These are phyloP conservation scores for Cladophialophora chaetospira DNA, from an alignment of 2,329 filamentous ascomycete genomes.

Conservation along the genomic window DNA sequence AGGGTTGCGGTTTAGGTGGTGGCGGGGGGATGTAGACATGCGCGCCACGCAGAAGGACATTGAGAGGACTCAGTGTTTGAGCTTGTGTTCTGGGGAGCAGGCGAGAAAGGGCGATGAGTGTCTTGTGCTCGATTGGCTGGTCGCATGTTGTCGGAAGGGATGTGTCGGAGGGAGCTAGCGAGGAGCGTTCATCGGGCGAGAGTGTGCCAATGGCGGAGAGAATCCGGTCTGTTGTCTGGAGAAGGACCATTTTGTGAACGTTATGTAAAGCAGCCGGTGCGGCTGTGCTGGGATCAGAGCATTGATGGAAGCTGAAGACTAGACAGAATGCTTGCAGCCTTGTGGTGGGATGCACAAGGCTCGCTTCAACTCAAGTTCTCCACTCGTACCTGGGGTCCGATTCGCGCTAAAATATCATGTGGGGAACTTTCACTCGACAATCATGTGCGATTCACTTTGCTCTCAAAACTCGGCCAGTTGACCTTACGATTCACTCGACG, in stretches of 20 bases:
- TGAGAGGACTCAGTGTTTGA: slow-evolving; percentile 53
- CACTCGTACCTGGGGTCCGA: too few species aligned
- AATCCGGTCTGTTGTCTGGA: slow-evolving; percentile 44
- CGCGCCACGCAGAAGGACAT: slow-evolving; percentile 71
- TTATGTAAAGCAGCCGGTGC: too few species aligned
- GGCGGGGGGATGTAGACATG: slow-evolving; percentile 77
- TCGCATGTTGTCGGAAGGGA: slow-evolving; percentile 31
- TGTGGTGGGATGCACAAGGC: background rate
- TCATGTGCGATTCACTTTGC: background rate
- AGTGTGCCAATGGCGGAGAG: slow-evolving; percentile 43
- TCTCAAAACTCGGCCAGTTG: background rate
- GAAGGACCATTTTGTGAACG: slow-evolving; percentile 42
- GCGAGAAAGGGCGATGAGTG: slow-evolving; percentile 41
- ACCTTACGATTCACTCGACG: background rate
- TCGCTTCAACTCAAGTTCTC: too few species aligned
- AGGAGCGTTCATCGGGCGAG: slow-evolving; percentile 38
- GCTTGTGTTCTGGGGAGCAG: background rate
- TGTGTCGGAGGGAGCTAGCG: slow-evolving; percentile 2
- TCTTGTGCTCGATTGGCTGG: slow-evolving; percentile 46
- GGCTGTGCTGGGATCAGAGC: too few species aligned
- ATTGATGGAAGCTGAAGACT: background rate
- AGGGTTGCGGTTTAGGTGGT: slow-evolving; percentile 75
- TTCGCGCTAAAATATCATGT: background rate
- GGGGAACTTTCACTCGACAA: background rate
- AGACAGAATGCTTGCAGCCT: background rate